These are phyloP conservation scores for Umbelopsis sp. DNA, from an alignment of 192 early-diverging fungal genomes.

Conservation along the genomic window DNA sequence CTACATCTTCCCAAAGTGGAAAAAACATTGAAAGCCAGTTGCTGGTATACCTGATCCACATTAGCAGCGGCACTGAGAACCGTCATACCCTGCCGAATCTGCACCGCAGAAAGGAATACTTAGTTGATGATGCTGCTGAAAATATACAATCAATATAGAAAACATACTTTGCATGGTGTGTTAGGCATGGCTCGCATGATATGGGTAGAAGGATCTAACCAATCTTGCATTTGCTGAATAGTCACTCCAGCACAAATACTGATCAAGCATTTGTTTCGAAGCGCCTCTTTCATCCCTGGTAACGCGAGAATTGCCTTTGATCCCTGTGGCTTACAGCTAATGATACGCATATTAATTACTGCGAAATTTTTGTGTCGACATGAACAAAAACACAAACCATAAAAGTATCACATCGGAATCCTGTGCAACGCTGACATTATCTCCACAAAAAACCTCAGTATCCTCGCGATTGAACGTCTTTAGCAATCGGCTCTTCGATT, in stretches of 20 bases:
- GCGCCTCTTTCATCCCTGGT: conserved; percentile 44
- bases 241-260: conserved; percentile 57
- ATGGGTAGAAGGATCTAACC: conserved; percentile 46
- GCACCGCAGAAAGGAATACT: neutral
- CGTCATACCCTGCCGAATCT: conserved; percentile 61
- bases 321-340: conserved; percentile 48
- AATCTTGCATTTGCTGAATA: conserved; percentile 49
- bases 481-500: conserved; percentile 39
- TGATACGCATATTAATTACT: neutral
- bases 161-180: conserved; percentile 52
- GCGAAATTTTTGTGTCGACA: neutral
- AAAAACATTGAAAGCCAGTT: conserved; percentile 48
- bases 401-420: conserved; percentile 49
- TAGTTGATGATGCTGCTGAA: neutral
- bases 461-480: conserved; percentile 27
- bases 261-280: conserved; percentile 49
- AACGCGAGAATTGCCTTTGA: conserved; percentile 48
- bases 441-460: conserved; percentile 31
- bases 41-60: conserved; percentile 36
- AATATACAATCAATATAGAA: neutral
- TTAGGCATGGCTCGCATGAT: conserved; percentile 61
- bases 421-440: conserved; percentile 44
- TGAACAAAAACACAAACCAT: conserved; percentile 35
- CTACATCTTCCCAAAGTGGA: conserved; percentile 54
- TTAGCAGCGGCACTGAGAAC: conserved; percentile 45